Base-by-base conservation (phyloP, 2,329 filamentous ascomycete genomes). In the Aspergillus intermedius region DNA sequence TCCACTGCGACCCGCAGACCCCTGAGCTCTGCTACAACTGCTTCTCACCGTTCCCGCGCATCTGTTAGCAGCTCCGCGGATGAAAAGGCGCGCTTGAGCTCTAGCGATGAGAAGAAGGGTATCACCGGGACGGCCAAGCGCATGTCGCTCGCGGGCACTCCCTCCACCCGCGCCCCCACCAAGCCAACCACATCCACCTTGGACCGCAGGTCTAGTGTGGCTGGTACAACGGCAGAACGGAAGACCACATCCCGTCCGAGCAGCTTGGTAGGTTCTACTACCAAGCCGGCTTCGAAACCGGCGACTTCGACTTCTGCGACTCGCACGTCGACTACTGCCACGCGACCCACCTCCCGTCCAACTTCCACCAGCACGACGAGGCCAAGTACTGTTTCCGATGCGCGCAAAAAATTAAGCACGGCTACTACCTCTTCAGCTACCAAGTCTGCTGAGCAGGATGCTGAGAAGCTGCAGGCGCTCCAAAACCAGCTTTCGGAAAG, bases 21-120 rank as follows among this genome's bases (percentile, higher is more conserved):
- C 10, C 48, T 67, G 44, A 63, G 65, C 49, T 58, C 66, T 12
- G 63, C 66, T 12, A 66, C 68, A 4, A 61, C 65, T 23, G 55
- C 66, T 30, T 64, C 68, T 19, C 72, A 74, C 47, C 63, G 66
- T 34, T 69, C 69, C 42, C 68, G 69, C 17, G 60, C 65, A 12
- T 74, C 73, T 0, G 59, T 72, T 42, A 70, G 70, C 53, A 72
- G 70, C 55, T 73, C 70, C 13, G 68, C 70, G 7, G 70, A 73
- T 50, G 70, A 73, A 53, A 72, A 70, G 51, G 52, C 62, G 34
- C 66, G 63, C 30, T 69, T 65, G 10, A 74, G 71, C 51, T 74
- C 71, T 2, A 69, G 71, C 13, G 72, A 74, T 50, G 73, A 74
- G 52, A 70, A 64, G 51, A 67, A 62, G 45, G 69, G 69, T 4